Conservation (phyloP, 2,329 filamentous ascomycete species). For the Nakataea oryzae region DNA sequence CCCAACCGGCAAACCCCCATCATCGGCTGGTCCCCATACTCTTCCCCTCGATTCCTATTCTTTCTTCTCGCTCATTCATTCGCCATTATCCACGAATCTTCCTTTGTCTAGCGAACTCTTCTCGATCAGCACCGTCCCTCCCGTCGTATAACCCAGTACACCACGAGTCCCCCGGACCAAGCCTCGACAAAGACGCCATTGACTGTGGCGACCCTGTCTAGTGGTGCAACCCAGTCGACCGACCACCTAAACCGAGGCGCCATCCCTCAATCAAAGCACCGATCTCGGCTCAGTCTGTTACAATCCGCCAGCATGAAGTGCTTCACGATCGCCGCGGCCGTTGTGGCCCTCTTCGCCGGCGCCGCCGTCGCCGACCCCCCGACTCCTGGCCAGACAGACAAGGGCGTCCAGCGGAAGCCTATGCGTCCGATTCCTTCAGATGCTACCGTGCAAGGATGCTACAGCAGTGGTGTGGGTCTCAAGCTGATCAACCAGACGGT, state of each 20-base stretch:
- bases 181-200: neutral
- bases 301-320: neutral
- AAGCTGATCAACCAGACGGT: conserved; percentile 10
- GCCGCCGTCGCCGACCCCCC: neutral
- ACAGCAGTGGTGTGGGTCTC: conserved; percentile 29
- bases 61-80: neutral
- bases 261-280: neutral
- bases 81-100: neutral
- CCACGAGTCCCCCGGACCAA: neutral
- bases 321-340: neutral
- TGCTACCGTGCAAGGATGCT: conserved; percentile 41
- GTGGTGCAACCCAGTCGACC: neutral
- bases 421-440: conserved; percentile 23
- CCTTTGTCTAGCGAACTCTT: neutral
- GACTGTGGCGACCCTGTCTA: neutral
- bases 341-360: neutral
- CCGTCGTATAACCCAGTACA: neutral
- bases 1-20: neutral
- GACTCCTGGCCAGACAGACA: conserved; percentile 1
- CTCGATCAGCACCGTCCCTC: too few relatives aligned
- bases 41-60: neutral
- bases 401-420: conserved; percentile 25
- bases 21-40: neutral
- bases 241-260: neutral
- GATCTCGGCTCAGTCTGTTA: neutral